Percentiles rank a stretch among this genome's conserved stretches.
These are phyloP conservation scores for Russula ochroleuca DNA, from an alignment of 768 basidiomycete genomes.

Conservation along the genomic window DNA sequence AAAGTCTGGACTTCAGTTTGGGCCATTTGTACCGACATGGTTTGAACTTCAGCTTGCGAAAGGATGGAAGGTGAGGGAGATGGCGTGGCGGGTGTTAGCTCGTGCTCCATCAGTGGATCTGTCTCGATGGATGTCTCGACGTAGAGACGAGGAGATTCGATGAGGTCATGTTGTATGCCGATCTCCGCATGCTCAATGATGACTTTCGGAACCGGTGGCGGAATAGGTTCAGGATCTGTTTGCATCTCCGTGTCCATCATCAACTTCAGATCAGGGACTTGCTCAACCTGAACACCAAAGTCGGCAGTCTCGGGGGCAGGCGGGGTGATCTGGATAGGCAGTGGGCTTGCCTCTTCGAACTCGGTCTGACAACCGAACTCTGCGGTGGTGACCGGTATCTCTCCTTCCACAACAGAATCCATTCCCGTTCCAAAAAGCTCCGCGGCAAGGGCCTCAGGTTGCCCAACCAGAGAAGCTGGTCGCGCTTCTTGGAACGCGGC, in stretches of 20 bases:
- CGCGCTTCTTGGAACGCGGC: constrained; percentile 66
- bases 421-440: constrained; percentile 52
- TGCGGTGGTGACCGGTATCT: constrained; percentile 41
- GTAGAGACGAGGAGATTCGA: constrained; percentile 32
- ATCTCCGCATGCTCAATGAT: constrained; percentile 40
- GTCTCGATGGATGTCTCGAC: constrained; percentile 25
- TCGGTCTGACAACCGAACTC: constrained; percentile 71
- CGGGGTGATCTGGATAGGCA: constrained; percentile 33
- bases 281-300: constrained; percentile 37
- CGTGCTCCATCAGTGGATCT: constrained; percentile 30
- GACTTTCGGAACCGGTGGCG: constrained; percentile 7
- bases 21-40: constrained; percentile 31
- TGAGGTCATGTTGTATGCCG: constrained; percentile 46
- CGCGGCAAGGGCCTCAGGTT: constrained; percentile 66
- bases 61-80: constrained; percentile 15
- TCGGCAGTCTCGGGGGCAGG: constrained; percentile 32
- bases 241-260: constrained; percentile 34
- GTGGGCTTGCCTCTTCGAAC: constrained; percentile 36
- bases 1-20: constrained; percentile 38
- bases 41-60: constrained; percentile 38
- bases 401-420: constrained; percentile 42
- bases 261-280: constrained; percentile 5
- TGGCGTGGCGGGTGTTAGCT: constrained; percentile 13
- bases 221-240: constrained; percentile 31
- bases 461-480: constrained; percentile 65